Evolutionary conservation across 176 grass and related monocot species (phyloP).

Genomic region (Oryza longistaminata): DNA sequence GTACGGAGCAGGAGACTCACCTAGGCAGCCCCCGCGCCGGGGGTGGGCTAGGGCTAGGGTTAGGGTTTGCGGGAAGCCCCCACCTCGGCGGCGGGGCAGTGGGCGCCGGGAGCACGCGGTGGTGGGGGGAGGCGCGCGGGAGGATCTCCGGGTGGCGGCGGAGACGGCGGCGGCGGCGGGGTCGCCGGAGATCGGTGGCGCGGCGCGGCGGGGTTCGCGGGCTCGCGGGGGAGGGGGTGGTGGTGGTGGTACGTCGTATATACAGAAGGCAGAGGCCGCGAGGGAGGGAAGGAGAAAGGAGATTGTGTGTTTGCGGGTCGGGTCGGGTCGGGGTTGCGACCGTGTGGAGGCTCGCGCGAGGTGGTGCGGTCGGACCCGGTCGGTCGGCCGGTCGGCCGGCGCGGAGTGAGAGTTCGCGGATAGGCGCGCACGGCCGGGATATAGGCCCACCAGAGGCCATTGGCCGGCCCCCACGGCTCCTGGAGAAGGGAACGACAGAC

Average conservation of each 20-base stretch:
- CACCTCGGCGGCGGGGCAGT: not conserved
- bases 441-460: too few species aligned
- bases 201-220: constrained; percentile 12
- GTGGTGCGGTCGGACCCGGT: constrained; percentile 37
- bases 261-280: constrained; percentile 32
- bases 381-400: not conserved
- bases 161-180: not conserved
- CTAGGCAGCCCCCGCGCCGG: constrained; percentile 22
- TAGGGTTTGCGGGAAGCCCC: constrained; percentile 30
- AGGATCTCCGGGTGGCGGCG: not conserved
- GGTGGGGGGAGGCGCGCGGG: not conserved
- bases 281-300: constrained; percentile 11
- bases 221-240: not conserved
- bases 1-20: constrained; percentile 29
- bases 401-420: too few species aligned
- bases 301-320: too few species aligned
- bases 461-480: too few species aligned
- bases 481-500: too few species aligned
- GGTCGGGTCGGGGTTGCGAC: not conserved
- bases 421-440: too few species aligned
- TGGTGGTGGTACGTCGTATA: constrained; percentile 24
- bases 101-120: not conserved
- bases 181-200: constrained; percentile 17
- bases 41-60: too few species aligned
- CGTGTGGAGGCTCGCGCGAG: not conserved